Evolutionary conservation across 139 green algal genomes (phyloP), one percentile per base, ranked within the genome.

Genomic region (Closterium sp.): DNA sequence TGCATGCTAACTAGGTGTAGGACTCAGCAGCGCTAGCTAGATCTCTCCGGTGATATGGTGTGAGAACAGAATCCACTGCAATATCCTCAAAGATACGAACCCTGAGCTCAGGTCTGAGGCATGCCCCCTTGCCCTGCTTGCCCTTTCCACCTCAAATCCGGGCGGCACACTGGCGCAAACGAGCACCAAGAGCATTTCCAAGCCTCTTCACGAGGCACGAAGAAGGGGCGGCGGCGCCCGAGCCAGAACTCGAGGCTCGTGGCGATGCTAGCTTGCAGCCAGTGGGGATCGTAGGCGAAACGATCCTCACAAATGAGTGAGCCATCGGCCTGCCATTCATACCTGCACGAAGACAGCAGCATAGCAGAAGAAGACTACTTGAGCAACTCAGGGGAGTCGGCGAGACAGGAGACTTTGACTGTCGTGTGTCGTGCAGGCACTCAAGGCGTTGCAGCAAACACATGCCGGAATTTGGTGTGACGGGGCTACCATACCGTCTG

Each of bases 141-240:
- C 5, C 62, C 62, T 13, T 79, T 79, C 62, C 62, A 79, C 62
- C 62, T 79, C 19, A 79, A 24, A 79, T 79, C 62, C 62, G 62
- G 62, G 62, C 62, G 62, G 17, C 62, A 79, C 24, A 79, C 62
- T 27, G 17, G 17, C 4, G 70, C 79, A 90, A 92, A 92, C 10
- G 28, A 34, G 89, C 89, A 92, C 28, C 29, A 92, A 9, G n/a
- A 30, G 89, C 89, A 92, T 91, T 92, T 92, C 89, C 89, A 92
- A 24, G 30, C 28, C 89, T 92, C 89, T 21, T 92, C 89, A 24
- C 28, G n/a, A 30, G 85, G 31, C 73, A 92, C 89, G 22, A 13
- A 13, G n/a, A 91, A 30, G 11, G 89, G 29, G 9, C 9, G 27
- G 29, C 89, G 89, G n/a, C 27, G 31, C 21, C 89, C 89, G 9